Evolutionary conservation across 257 asterid species (phyloP), one percentile per base, ranked within the genome.

Genomic region (Przewalskia tangutica): DNA sequence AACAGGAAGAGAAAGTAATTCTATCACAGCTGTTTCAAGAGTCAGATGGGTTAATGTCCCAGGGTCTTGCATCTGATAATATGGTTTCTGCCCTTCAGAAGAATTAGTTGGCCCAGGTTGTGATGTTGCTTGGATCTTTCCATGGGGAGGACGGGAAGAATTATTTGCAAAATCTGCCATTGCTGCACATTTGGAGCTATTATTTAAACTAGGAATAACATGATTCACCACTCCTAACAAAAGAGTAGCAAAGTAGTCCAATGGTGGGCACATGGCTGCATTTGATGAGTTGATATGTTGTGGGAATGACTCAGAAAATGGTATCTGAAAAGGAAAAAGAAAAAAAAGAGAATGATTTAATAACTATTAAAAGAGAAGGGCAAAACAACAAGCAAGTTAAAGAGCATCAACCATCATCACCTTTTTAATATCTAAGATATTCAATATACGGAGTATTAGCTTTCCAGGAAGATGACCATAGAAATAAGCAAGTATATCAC

Each of bases 21-120:
- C 99, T 86, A 94, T 91, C 14, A 95, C 98, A 55, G 99, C 97
- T 75, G 99, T 95, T 88, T 95, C 98, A 76, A 95, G 99, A 83
- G 93, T 88, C 80, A 94, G 93, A 89, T 95, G 99, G 14, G 99
- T 94, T 82, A 86, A 83, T 42, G 97, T 95, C 84, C 99, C 99
- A 50, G 98, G 99, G 87, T 95, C 99, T 82, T 95, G 99, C 83
- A 94, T 91, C 88, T 93, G 97, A 86, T 95, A 94, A 84, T 94
- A 95, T 50, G 99, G 92, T 84, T 91, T 94, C 84, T 92, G 94
- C 77, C 94, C 92, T 71, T 95, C 99, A 53, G 88, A 85, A 84
- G 90, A 80, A 83, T 83, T 85, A 53, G 91, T 82, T 65, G 92
- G 87, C 80, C 91, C 91, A 68, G 92, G 80, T 85, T 89, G 97